Evolutionary conservation across 805 yeast species (phyloP), one percentile per base, ranked within the genome.

Genomic region (Blastobotrys attinorum): DNA sequence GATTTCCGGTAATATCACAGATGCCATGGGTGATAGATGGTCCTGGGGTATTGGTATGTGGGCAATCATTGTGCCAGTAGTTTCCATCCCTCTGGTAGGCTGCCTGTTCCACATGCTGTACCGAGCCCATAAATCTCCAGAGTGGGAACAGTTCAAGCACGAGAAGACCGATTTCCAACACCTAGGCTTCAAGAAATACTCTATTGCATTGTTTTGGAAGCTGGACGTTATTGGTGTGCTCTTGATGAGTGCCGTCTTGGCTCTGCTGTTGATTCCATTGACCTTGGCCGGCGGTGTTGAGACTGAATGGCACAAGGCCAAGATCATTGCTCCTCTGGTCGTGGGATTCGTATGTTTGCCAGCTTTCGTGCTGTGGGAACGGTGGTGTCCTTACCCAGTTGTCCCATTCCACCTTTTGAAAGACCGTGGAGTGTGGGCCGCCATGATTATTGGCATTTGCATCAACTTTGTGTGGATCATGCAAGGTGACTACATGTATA

Each of bases 41-140:
- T 69, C 77, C 10, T 83, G 89, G 89, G 81, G 81, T 55, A 76
- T 81, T 52, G 88, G 81, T 32, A 81, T 83, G 75, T 83, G 83
- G 83, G 87, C 88, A 1, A 78, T 80, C 53, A 80, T 83, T 50
- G 75, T 78, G 70, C 89, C 89, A 29, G 64, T 80, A 31, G 57
- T 77, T 3, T 66, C 80, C 51, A 42, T 83, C n/a, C 90, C 89
- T 17, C 60, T 83, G 41, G 51, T 80, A 5, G 49, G 52, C 3
- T 71, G 80, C 54, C 64, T 78, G 54, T 15, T 69, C 3, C 81
- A 79, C 59, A 78, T 81, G 83, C 60, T 71, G 50, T 63, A 62
- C 51, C 57, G 61, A 45, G 88, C 85, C 11, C 54, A 69, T 13
- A 72, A 65, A 44, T 71, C 75, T 15, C 70, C 67, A n/a, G 79